Percentiles rank a stretch among this genome's conserved stretches.
Conservation (phyloP, 2,329 filamentous ascomycete species). For the Westerdykella aurantiaca region DNA sequence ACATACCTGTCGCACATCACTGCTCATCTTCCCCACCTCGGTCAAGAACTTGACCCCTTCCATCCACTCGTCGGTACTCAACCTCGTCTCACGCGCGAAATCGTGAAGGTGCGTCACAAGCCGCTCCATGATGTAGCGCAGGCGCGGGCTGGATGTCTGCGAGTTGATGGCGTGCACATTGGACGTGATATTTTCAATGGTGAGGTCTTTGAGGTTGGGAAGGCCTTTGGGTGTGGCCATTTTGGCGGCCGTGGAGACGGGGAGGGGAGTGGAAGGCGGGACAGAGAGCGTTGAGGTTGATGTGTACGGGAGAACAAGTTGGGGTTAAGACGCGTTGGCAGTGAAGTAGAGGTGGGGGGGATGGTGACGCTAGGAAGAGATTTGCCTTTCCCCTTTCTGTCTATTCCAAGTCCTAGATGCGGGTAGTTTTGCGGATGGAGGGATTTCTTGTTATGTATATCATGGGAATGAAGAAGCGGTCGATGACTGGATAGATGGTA, state of each 20-base stretch:
- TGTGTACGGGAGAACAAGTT: too few relatives aligned
- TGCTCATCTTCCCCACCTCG: conserved; percentile 65
- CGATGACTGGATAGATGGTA: too few relatives aligned
- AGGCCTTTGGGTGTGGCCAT: conserved; percentile 12
- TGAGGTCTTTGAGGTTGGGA: conserved; percentile 62
- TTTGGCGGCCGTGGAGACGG: background rate
- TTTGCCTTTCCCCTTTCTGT: too few relatives aligned
- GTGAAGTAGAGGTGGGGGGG: too few relatives aligned
- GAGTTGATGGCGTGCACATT: conserved; percentile 72
- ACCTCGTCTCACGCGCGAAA: conserved; percentile 71
- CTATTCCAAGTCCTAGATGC: too few relatives aligned
- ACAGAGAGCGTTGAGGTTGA: too few relatives aligned
- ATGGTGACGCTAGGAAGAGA: too few relatives aligned
- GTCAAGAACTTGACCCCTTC: conserved; percentile 65
- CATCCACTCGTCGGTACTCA: conserved; percentile 77
- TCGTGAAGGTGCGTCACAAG: conserved; percentile 75
- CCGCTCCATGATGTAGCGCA: conserved; percentile 67
- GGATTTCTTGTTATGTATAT: too few relatives aligned
- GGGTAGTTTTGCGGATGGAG: too few relatives aligned
- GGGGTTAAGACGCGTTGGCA: too few relatives aligned
- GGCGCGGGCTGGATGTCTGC: conserved; percentile 56
- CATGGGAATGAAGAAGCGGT: too few relatives aligned
- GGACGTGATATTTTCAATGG: conserved; percentile 73
- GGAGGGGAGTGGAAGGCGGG: too few relatives aligned
- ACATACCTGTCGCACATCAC: conserved; percentile 62